These are phyloP conservation scores for Alloascoidea hylecoeti DNA, from an alignment of 805 yeast genomes.

Conservation along the genomic window DNA sequence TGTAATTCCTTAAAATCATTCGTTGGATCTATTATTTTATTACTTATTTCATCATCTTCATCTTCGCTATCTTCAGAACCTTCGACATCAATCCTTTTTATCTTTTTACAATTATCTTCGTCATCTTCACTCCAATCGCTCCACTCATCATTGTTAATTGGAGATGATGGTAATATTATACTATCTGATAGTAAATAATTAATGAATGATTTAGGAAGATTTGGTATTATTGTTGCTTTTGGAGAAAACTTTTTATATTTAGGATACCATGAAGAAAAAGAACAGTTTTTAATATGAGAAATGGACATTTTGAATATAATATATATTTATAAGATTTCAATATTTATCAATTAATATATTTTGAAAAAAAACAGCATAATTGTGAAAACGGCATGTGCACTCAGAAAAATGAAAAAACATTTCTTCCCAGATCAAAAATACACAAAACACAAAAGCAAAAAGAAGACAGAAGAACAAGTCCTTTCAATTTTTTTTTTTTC, in stretches of 20 bases:
- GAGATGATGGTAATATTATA: conserved; percentile 42
- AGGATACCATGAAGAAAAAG: conserved; percentile 47
- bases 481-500: no score
- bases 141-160: conserved; percentile 10
- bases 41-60: conserved; percentile 10
- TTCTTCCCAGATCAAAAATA: no score
- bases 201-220: conserved; percentile 43
- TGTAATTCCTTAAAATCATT: conserved; percentile 48
- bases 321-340: no score
- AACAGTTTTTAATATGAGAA: conserved; percentile 32
- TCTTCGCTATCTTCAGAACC: conserved; percentile 13
- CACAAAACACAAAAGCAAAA: no score
- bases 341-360: no score
- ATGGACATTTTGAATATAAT: no score
- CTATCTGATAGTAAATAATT: conserved; percentile 56
- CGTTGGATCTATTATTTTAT: conserved; percentile 24
- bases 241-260: conserved; percentile 34
- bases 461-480: no score
- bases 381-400: no score
- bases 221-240: conserved; percentile 34
- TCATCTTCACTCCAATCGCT: conserved; percentile 66
- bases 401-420: no score
- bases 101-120: conserved; percentile 22
- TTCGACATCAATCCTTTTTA: conserved; percentile 12
- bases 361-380: no score